Base-by-base conservation (phyloP, 169 alveolate genomes). In the Cryptosporidium bovis region DNA sequence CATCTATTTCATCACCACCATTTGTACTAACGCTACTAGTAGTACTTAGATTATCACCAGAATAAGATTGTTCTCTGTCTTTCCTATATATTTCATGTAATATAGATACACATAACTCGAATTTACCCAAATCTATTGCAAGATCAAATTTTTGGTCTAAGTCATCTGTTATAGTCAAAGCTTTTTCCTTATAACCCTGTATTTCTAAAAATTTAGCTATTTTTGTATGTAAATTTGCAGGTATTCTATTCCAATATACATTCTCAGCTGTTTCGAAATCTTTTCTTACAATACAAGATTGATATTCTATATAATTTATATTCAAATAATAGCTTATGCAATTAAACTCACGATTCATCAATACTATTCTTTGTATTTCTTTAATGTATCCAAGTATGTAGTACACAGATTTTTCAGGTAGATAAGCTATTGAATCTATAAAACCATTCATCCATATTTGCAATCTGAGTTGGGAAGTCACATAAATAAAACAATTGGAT, bases 111-210 rank as follows among this genome's bases (percentile, higher is more conserved):
- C 96, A 94, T 44, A 91, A 83, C 50, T 93, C 93, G 44, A 97
- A 91, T 58, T 95, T 94, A 12, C 97, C 97, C 55, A 96, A 83
- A 48, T 91, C 90, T 46, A 97, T 67, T 65, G 98, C 95, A 15
- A 97, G 82, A 48, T 96, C 99, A 87, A 97, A 96, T 90, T 95
- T 95, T 64, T 96, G 98, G 71, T 97, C 98, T 51, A 90, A 91
- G 90, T 97, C 98, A 15, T 83, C 91, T 31, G 98, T 93, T 33
- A 96, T 92, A 56, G 92, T 82, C 71, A 95, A 93, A 34, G 99
- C 98, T 84, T 93, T 82, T 66, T 97, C 96, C 83, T 94, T 93
- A 67, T 93, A 90, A 36, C 97, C 97, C 53, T 95, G 91, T 24
- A 94, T 90, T 55, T 97, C 98, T 83, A 97, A 84, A 90, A 97